Evolutionary conservation across 176 grass and related monocot species (phyloP), one percentile per base, ranked within the genome.

Genomic region (Sorghum bicolor): DNA sequence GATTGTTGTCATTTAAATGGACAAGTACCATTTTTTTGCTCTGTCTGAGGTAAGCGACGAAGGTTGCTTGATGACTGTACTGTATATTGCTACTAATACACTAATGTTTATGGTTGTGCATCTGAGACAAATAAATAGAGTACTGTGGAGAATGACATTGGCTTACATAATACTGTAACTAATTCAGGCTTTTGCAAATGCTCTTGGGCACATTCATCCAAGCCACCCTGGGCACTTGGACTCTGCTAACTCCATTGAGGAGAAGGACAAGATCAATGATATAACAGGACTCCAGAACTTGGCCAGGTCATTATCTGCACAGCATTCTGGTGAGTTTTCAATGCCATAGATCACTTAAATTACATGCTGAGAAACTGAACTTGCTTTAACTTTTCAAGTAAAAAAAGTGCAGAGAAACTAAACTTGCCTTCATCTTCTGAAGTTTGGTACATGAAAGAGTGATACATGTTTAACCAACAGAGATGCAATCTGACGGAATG

Each of bases 181-280:
- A 16, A 3, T 64, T 37, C 40, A 98, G 91, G 91, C 91, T 74
- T 95, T 89, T 90, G 85, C 80, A 79, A 94, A 81, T 74, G 93
- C 93, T 85, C 69, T 93, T 72, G 74, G 48, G 38, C 92, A 83
- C 81, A 83, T 88, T 86, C 82, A 87, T 41, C 52, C 71, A 8
- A 43, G 52, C 30, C 40, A 72, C 52, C 6, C 32, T 16, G 19
- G 81, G 61, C 63, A 76, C 28, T 31, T 45, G 63, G 71, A 79
- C 31, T 44, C 70, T 63, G 40, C 16, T 73, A 81, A 81, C 83
- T 47, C 38, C 14, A 36, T 67, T 33, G 16, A 29, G 30, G 70
- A 86, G 30, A 83, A 88, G 38, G 57, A 78, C 52, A 77, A 29
- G 70, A 55, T 88, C 38, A 88, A 68, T 48, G 36, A 89, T 41